Conservation (phyloP, 2,329 filamentous ascomycete genomes). For the Scopulariopsis brevicaulis region DNA sequence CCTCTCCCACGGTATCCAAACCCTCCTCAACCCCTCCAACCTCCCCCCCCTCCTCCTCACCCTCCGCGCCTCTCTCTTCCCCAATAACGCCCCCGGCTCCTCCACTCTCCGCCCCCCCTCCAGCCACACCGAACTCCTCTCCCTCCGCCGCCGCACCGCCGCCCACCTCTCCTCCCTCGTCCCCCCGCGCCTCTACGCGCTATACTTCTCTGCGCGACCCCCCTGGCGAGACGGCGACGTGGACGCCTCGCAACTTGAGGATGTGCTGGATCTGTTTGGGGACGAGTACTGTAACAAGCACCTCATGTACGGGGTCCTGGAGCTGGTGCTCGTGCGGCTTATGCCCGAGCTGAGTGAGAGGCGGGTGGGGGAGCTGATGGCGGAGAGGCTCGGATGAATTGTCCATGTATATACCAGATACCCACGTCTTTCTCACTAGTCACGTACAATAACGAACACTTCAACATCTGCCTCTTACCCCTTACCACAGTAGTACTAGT, state of each 20-base stretch:
- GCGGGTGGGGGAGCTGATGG: slow-evolving; percentile 60
- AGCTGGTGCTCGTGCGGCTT: slow-evolving; percentile 69
- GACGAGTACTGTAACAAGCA: slow-evolving; percentile 92
- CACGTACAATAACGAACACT: background rate
- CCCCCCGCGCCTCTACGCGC: slow-evolving; percentile 31
- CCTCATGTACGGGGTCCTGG: slow-evolving; percentile 70
- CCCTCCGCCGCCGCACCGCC: slow-evolving; percentile 58
- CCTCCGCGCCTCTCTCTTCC: slow-evolving; percentile 71
- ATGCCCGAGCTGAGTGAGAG: slow-evolving; percentile 74
- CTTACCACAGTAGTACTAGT: background rate
- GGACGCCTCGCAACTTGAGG: slow-evolving; percentile 47
- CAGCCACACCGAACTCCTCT: slow-evolving; percentile 44
- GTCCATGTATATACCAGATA: background rate
- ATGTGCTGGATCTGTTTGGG: slow-evolving; percentile 56
- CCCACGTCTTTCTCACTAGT: background rate
- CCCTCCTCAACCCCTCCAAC: slow-evolving; percentile 50
- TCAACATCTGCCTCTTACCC: background rate
- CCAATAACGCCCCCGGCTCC: slow-evolving; percentile 66
- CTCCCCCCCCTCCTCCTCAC: slow-evolving; percentile 58
- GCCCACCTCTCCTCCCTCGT: slow-evolving; percentile 39
- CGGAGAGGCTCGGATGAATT: slow-evolving; percentile 46
- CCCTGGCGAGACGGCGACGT: slow-evolving; percentile 23
- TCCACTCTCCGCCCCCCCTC: slow-evolving; percentile 49
- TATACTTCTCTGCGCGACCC: slow-evolving; percentile 35
- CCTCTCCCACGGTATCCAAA: slow-evolving; percentile 43